Evolutionary conservation across 2,329 filamentous ascomycete genomes (phyloP), one percentile per base, ranked within the genome.

Genomic region (Calonectria pauciramosa): DNA sequence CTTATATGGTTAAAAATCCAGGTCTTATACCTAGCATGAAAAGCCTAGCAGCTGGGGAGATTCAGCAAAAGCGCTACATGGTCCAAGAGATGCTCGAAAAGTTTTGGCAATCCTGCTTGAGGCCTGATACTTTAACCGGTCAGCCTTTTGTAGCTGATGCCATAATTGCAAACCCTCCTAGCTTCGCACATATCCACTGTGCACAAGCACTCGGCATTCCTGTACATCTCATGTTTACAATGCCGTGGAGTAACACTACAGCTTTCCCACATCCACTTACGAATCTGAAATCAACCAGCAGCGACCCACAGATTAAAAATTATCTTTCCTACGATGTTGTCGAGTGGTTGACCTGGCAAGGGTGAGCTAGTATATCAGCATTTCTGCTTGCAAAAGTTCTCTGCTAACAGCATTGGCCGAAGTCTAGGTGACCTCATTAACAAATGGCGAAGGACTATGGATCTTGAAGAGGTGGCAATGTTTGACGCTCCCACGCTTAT

Each of bases 341-440:
- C 18, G 70, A 72, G 7, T 54, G n/a, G 38, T 26, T 72, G 30
- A 54, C 64, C 3, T 72, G 70, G 70, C 70, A 72, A 32, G 65
- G 70, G 70, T 71, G 34, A 44, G 69, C n/a, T 20, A n/a, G n/a
- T n/a, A n/a, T n/a, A n/a, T n/a, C n/a, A n/a, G n/a, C n/a, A n/a
- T n/a, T n/a, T n/a, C n/a, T n/a, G n/a, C n/a, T n/a, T n/a, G n/a
- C n/a, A n/a, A n/a, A n/a, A n/a, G n/a, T n/a, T n/a, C n/a, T n/a
- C n/a, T n/a, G n/a, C n/a, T n/a, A n/a, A n/a, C n/a, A n/a, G n/a
- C n/a, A n/a, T n/a, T n/a, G n/a, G n/a, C n/a, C n/a, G n/a, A n/a
- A n/a, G n/a, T n/a, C n/a, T n/a, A n/a, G 96, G 96, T 34, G 96
- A 98, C 83, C 87, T 98, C 10, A 96, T 98, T 82, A 98, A 98